Evolutionary conservation across 331 rosid genomes (phyloP), one percentile per base, ranked within the genome.

Genomic region (Telfairia occidentalis): DNA sequence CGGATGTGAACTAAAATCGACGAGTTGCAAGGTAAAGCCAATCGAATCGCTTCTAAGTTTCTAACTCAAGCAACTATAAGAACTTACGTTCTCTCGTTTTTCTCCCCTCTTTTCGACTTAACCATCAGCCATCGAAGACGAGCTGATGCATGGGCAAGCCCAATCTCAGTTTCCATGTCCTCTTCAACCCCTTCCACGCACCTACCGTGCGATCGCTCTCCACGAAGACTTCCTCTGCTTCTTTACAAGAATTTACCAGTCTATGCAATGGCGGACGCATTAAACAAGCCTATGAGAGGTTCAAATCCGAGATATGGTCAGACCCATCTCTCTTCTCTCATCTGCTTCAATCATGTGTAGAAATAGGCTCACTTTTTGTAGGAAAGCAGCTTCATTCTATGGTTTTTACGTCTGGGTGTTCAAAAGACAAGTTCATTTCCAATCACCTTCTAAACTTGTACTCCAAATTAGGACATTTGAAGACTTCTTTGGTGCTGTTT

Each of bases 371-470:
- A 24, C 60, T 86, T 64, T 69, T 79, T 24, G 58, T 86, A 13
- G 93, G 82, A 52, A 86, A 85, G 69, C 98, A 92, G 80, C 80
- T 90, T 55, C 98, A 92, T 77, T 87, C 88, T 59, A 70, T 89
- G 80, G 79, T 87, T 1, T 34, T 90, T 48, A 87, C 96, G 29
- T 92, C 92, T 75, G 97, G 96, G 43, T 82, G 86, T 83, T 86
- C 84, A 73, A 29, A 82, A 3, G 91, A 90, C 84, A 90, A 80
- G 86, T 92, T 90, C 83, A 28, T 89, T 48, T 87, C 83, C 65
- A 92, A 90, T 78, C 96, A 89, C 76, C 89, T 92, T 65, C 81
- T 90, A 5, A 89, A 90, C 78, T 79, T 92, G 43, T 92, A 92
- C 89, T 81, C 97, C 77, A 90, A 92, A 83, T 37, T 85, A 21